A percentile compares a stretch with the other conserved stretches of the same genome.
These are phyloP conservation scores for Podospora appendiculata DNA, from an alignment of 495 filamentous ascomycete genomes.

Conservation along the genomic window DNA sequence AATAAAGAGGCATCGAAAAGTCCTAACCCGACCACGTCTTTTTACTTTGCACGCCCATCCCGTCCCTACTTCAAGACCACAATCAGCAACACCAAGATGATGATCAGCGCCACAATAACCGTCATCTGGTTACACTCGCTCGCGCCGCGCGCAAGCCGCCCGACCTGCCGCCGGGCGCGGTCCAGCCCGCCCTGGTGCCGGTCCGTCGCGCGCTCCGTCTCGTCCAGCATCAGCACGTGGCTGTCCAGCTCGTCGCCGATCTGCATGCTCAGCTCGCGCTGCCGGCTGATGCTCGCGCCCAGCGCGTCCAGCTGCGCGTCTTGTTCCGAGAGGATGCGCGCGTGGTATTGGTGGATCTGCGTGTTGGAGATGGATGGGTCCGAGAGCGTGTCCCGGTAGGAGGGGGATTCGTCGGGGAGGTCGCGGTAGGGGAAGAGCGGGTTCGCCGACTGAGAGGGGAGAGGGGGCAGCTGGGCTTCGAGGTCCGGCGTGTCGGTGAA, in stretches of 20 bases:
- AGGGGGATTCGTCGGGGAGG: conserved; percentile 38
- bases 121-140: conserved; percentile 75
- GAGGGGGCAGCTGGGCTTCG: conserved; percentile 31
- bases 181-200: conserved; percentile 70
- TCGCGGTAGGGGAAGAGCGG: conserved; percentile 58
- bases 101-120: conserved; percentile 66
- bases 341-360: conserved; percentile 82
- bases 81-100: conserved; percentile 71
- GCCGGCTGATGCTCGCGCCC: conserved; percentile 78
- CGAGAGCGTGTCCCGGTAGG: conserved; percentile 44
- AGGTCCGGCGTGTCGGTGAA: conserved; percentile 51
- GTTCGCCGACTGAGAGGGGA: conserved; percentile 36
- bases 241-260: conserved; percentile 94
- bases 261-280: conserved; percentile 87
- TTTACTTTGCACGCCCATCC: neutral
- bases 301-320: conserved; percentile 88
- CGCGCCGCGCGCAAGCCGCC: conserved; percentile 61
- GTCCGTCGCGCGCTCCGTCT: conserved; percentile 75
- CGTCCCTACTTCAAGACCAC: conserved; percentile 61
- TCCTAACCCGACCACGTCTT: too few relatives aligned
- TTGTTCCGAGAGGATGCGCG: conserved; percentile 70
- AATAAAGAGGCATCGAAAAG: too few relatives aligned
- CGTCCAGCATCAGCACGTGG: conserved; percentile 82
- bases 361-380: conserved; percentile 53
- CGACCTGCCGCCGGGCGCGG: conserved; percentile 62